Evolutionary conservation across 2,329 filamentous ascomycete species (phyloP), one percentile per base, ranked within the genome.

Genomic region (Rutstroemia sp.): DNA sequence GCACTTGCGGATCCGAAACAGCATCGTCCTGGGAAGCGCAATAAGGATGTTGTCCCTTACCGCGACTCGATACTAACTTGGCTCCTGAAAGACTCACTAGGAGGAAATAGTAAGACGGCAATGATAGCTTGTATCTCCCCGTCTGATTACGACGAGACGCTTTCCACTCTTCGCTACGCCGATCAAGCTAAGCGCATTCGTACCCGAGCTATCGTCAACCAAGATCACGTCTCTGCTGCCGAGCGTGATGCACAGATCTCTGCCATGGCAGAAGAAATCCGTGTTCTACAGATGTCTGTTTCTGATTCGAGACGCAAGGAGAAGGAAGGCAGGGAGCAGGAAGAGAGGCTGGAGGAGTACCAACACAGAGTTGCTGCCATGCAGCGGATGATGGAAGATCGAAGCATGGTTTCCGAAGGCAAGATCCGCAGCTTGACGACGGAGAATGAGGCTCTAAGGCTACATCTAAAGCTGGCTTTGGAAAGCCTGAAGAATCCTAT

Each of bases 41-140:
- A 81, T 61, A 81, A 81, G 61, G 82, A 92, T 27, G 82, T 91
- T 6, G 87, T 99, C 2, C 94, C 94, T 5, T 99, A 96, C 72
- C 86, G 94, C 61, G 94, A 99, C 73, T 96, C 90, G 1, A 86
- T 87, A 63, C 73, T 86, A 51, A 86, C 83, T 0, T 86, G 92
- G 92, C 80, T 99, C 4, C 79, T 99, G 61, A 97, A 97, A 71
- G 94, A 99, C 72, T 95, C 89, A 1, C 78, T 99, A 0, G 94
- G 94, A 12, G 94, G 94, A 55, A 99, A 99, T 78, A 92, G 87
- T 68, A 99, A 97, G 73, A 99, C 94, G 9, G 94, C 94, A 60
- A 99, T 99, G 94, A 96, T 99, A 66, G 94, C 94, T 8, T 97
- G 94, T 70, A 96, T 99, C 64, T 87, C 91, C 5, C 94, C 94